A percentile compares a stretch with the other conserved stretches of the same genome.
Conservation (phyloP, 108 stramenopile species). For the Schizochytrium sp. region DNA sequence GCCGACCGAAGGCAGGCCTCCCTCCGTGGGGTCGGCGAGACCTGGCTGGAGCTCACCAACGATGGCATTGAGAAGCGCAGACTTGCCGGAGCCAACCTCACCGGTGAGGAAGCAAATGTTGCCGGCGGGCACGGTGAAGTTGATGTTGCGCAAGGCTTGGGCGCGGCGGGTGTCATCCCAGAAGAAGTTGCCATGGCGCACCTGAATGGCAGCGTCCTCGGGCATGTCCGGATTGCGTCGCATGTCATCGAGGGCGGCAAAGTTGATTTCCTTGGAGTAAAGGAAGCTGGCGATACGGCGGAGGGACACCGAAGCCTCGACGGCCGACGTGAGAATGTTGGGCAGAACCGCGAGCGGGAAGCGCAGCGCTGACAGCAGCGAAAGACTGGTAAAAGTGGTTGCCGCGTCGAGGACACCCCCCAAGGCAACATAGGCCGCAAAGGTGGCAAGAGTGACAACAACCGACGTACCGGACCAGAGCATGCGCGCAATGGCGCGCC, state of each 20-base stretch:
- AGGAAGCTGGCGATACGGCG: slow-evolving; percentile 66
- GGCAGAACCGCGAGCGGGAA: slow-evolving; percentile 89
- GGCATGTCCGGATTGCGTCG: slow-evolving; percentile 28
- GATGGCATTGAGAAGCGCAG: slow-evolving; percentile 69
- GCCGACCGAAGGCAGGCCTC: slow-evolving; percentile 25
- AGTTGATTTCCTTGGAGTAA: slow-evolving; percentile 54
- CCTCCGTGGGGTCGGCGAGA: slow-evolving; percentile 32
- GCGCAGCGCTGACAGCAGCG: slow-evolving; percentile 82
- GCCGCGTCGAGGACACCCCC: slow-evolving; percentile 68
- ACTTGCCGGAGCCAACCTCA: slow-evolving; percentile 75
- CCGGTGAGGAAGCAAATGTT: slow-evolving; percentile 62
- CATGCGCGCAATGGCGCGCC: neutral
- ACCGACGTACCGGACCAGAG: slow-evolving; percentile 61
- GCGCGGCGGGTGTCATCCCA: neutral
- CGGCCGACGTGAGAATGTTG: slow-evolving; percentile 74
- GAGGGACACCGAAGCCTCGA: slow-evolving; percentile 77
- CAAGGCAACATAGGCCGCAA: slow-evolving; percentile 61
- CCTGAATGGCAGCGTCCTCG: neutral
- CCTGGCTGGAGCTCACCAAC: slow-evolving; percentile 70
- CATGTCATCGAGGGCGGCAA: slow-evolving; percentile 36
- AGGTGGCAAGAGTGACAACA: slow-evolving; percentile 74
- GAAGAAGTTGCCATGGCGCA: neutral
- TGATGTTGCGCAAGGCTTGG: neutral
- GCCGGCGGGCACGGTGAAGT: neutral
- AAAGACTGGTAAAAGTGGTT: slow-evolving; percentile 65